These are phyloP conservation scores for Wilcoxina mikolae DNA, from an alignment of 495 filamentous ascomycete genomes.

Conservation along the genomic window DNA sequence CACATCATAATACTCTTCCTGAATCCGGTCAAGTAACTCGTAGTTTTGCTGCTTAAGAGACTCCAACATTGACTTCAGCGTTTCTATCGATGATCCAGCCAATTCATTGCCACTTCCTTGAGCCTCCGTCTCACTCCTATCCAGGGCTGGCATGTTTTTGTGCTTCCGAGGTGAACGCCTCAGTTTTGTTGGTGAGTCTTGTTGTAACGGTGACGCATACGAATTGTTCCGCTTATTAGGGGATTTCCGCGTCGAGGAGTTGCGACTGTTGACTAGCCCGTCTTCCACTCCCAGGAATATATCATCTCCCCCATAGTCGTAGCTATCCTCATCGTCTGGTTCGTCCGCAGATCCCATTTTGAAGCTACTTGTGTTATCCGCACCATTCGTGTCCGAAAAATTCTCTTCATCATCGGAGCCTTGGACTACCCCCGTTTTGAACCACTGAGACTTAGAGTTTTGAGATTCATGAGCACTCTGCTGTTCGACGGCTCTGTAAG, in stretches of 20 bases:
- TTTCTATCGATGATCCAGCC: not conserved
- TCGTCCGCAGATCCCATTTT: not conserved
- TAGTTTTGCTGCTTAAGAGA: conserved; percentile 11
- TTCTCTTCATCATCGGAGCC: conserved; percentile 10
- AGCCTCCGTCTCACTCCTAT: conserved; percentile 5
- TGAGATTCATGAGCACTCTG: not conserved
- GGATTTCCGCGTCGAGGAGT: conserved; percentile 3
- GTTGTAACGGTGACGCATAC: conserved; percentile 9
- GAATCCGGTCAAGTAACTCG: conserved; percentile 10
- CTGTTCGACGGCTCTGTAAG: not conserved
- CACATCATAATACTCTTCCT: conserved; percentile 10
- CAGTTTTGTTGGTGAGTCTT: conserved; percentile 21
- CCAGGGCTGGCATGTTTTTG: not conserved
- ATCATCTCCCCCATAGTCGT: not conserved
- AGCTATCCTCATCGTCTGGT: not conserved
- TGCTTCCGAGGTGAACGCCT: not conserved
- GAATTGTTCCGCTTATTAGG: not conserved
- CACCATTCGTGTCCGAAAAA: not conserved
- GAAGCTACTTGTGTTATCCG: not conserved
- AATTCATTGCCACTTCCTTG: conserved; percentile 11
- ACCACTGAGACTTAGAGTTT: not conserved
- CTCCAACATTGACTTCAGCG: conserved; percentile 2
- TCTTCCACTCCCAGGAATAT: not conserved
- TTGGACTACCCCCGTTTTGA: conserved; percentile 8
- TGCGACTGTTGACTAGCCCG: conserved; percentile 8